Base-by-base conservation (phyloP, 2,329 filamentous ascomycete genomes). In the Exophiala lecanii-corni region DNA sequence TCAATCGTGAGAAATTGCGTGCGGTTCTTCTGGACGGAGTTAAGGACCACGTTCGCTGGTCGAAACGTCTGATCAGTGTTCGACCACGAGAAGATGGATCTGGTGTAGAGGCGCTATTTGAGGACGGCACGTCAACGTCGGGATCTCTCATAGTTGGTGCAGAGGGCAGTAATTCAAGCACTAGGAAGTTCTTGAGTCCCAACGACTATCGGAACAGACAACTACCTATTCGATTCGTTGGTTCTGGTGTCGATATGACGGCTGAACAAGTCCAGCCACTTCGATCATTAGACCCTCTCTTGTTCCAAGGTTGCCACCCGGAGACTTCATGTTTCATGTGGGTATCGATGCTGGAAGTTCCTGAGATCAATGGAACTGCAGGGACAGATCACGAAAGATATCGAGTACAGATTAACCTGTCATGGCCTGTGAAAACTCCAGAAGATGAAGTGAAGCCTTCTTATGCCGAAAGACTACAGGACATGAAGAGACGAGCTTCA, bases 381-480 rank as follows among this genome's bases (percentile, higher is more conserved):
- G 62, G 58, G 1, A 63, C 56, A 4, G 50, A 46, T 2, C 15
- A 47, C 3, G 59, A 65, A 37, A 60, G 58, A 10, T 73, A 68
- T 46, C 62, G 64, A 31, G 65, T 64, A 1, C 68, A 74, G 48
- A 57, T 76, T 26, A 67, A 66, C 43, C 58, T 73, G 30, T 74
- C 70, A 6, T 76, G 73, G 73, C 59, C 62, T 0, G 59, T 64
- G 6, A 59, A 59, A 32, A 56, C 58, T 3, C 42, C 49, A 2
- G 49, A 50, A 2, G 62, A 65, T 26, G 59, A 64, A 5, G 63
- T 71, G 1, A 61, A 63, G 2, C 28, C 43, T 2, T 61, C 60
- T 0, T 51, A 65, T 34, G 46, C 44, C 10, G 63, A 50, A 19
- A 58, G 65, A 3, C 46, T 72, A 13, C 51, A 49, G 17, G 62